A percentile compares a stretch with the other conserved stretches of the same genome.
Conservation (phyloP, 306 rosid species). For the Myrica gale region DNA sequence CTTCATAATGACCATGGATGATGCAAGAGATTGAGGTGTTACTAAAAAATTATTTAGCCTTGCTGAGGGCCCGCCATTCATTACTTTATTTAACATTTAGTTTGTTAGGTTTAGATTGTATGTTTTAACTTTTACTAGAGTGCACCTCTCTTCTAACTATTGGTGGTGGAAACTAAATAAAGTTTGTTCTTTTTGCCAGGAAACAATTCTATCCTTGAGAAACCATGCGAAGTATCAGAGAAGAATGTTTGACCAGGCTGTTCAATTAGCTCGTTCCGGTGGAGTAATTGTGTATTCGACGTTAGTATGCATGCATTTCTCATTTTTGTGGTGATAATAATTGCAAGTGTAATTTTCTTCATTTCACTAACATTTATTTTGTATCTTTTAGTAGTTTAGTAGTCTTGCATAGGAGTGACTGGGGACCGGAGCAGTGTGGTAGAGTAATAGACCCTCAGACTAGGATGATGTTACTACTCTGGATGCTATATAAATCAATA, state of each 20-base stretch:
- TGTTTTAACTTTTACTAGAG: neutral
- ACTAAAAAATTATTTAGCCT: neutral
- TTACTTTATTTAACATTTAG: neutral
- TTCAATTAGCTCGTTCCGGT: conserved; percentile 75
- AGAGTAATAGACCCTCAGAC: neutral
- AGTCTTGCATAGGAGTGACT: too few relatives aligned
- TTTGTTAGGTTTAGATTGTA: neutral
- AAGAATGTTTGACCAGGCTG: conserved; percentile 91
- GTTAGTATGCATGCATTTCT: conserved; percentile 47
- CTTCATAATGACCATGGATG: neutral
- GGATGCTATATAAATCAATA: too few relatives aligned
- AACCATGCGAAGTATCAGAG: conserved; percentile 78
- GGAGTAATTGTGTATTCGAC: conserved; percentile 92
- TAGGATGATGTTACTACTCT: too few relatives aligned
- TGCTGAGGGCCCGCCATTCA: neutral
- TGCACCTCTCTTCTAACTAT: neutral
- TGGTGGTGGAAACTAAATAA: conserved; percentile 1
- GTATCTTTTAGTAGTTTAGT: too few relatives aligned
- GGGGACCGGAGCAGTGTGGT: neutral
- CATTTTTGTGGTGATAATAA: neutral
- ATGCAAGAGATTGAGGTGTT: neutral
- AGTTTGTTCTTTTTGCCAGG: conserved; percentile 48
- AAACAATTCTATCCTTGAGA: conserved; percentile 72
- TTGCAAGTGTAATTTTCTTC: neutral
- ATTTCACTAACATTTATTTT: neutral